Base-by-base conservation (phyloP, 768 basidiomycete genomes). In the Lactarius pseudohatsudake region DNA sequence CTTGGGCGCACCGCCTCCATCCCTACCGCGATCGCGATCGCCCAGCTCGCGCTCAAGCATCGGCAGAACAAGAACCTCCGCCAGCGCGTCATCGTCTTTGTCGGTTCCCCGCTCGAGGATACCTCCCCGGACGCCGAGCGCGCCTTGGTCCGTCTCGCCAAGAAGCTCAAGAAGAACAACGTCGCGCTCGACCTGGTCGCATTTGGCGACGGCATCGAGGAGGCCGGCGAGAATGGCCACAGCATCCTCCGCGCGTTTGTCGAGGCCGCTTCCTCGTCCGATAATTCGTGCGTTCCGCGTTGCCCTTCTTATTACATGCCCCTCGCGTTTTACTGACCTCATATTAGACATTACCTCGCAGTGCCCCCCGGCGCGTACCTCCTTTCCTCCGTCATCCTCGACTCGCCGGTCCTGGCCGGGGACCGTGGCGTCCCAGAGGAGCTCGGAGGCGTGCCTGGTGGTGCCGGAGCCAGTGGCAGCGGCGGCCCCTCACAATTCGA, bases 151-250 rank as follows among this genome's bases (percentile, higher is more conserved):
- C 90, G 88, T 75, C 85, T 99, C 41, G 97, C 96, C 11, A 97
- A 96, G 82, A 97, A 94, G 77, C 82, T 99, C 68, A 98, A 98
- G 84, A 99, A 99, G 88, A 98, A 98, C 77, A 99, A 98, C 72
- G 94, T 99, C 53, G 92, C 96, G 1, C 84, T 98, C 30, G 97
- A 99, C 77, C 81, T 98, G 59, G 81, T 98, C 34, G 85, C 85
- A 6, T 98, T 94, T 76, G 96, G 96, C 1, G 96, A 96, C 72
- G 91, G 87, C 6, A 91, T 95, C 55, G 90, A 89, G 74, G 85
- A 86, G 73, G 77, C 80, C 6, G 75, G 75, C 18, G 76, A 75
- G 59, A 88, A 85, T 66, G 86, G 86, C 54, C 85, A 82, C 57
- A 85, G 86, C 18, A 85, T 93, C 63, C 81, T 99, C 67, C 84